Evolutionary conservation across 225 moss, liverwort and hornwort genomes (phyloP).

Genomic region (Polytrichum commune): DNA sequence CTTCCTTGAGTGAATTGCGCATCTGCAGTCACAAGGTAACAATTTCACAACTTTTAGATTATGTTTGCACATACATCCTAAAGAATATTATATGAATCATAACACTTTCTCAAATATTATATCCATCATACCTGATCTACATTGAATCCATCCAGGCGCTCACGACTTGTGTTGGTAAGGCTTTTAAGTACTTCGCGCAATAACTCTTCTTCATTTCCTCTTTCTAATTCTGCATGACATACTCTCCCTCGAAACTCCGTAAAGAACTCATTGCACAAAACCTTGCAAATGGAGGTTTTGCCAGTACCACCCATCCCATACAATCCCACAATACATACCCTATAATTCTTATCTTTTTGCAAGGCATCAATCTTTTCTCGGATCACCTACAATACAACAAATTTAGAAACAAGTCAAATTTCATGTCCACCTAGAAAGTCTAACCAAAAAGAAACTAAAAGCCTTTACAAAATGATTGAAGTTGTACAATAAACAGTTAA

Average conservation of each 20-base stretch:
- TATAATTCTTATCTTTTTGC: too few species aligned
- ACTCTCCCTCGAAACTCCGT: neutral
- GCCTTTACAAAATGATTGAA: too few species aligned
- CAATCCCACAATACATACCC: constrained; percentile 1
- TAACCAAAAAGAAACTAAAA: too few species aligned
- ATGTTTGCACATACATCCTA: too few species aligned
- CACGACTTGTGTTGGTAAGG: neutral
- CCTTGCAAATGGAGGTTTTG: constrained; percentile 4
- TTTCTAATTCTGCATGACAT: constrained; percentile 1
- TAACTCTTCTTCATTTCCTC: neutral
- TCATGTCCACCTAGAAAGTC: too few species aligned
- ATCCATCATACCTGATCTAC: neutral
- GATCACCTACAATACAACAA: too few species aligned
- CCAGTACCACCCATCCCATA: neutral
- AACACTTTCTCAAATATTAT: too few species aligned
- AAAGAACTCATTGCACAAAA: neutral
- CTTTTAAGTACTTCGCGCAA: neutral
- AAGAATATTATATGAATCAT: too few species aligned
- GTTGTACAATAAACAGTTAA: too few species aligned
- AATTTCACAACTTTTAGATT: too few species aligned
- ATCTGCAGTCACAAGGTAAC: neutral
- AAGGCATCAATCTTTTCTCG: too few species aligned
- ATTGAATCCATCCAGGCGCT: neutral
- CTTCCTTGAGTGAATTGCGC: neutral
- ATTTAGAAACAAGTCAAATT: too few species aligned